These are phyloP conservation scores for Erodium texanum DNA, from an alignment of 441 rosid species.

Conservation along the genomic window DNA sequence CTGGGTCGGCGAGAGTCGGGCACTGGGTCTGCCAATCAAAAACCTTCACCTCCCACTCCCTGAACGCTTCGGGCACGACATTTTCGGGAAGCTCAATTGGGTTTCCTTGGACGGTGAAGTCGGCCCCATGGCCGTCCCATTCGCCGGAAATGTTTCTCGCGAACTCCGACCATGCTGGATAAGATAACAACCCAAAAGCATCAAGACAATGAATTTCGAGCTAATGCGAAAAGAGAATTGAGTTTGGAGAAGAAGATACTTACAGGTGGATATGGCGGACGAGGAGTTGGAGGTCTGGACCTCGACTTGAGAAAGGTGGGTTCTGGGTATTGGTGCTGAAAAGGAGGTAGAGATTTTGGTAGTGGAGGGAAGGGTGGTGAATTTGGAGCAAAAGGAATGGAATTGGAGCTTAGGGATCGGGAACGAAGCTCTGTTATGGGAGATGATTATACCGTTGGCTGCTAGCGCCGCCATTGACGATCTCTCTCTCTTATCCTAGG, in stretches of 20 bases:
- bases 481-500: neutral
- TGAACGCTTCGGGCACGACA: conserved; percentile 78
- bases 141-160: conserved; percentile 68
- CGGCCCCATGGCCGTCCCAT: conserved; percentile 95
- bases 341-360: neutral
- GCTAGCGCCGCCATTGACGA: neutral
- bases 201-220: neutral
- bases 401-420: neutral
- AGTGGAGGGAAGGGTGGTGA: neutral
- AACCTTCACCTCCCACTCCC: conserved; percentile 92
- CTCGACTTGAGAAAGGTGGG: conserved; percentile 1
- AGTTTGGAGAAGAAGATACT: neutral
- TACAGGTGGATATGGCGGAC: neutral
- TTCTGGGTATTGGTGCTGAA: neutral
- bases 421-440: conserved; percentile 2
- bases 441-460: neutral
- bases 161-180: conserved; percentile 65
- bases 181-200: neutral
- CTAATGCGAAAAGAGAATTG: neutral
- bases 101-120: conserved; percentile 49
- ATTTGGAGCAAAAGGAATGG: neutral
- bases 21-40: conserved; percentile 97
- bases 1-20: conserved; percentile 62
- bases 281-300: neutral
- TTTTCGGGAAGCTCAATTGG: conserved; percentile 74